Base-by-base conservation (phyloP, 345 rosid genomes). In the Syzygium jambos region DNA sequence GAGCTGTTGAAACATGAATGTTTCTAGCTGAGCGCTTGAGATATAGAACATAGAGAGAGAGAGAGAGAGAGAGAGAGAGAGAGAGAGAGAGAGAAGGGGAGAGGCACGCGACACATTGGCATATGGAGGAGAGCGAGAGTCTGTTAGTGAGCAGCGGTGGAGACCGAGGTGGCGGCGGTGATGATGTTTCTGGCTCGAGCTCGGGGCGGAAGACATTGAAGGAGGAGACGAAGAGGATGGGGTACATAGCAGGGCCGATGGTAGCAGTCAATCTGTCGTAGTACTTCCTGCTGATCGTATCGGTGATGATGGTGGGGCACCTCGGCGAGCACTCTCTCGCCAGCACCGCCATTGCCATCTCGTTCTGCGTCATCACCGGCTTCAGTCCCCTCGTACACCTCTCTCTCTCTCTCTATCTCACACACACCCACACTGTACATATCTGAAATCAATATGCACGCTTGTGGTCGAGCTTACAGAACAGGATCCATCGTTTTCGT, bases 241-340 rank as follows among this genome's bases (percentile, higher is more conserved):
- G 90, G 8, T 85, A 8, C 84, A 85, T 92, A 46, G 93, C 93
- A 53, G 93, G 86, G 6, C 93, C 94, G 2, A 86, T 93, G 93
- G 91, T 93, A 82, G 91, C 91, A 9, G 93, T 93, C 15, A 87
- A 29, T 80, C 73, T 91, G 3, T 92, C 92, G 2, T 93, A 85
- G 85, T 91, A 87, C 86, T 85, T 87, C 15, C 80, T 92, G 34
- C 93, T 92, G 82, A 86, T 93, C 17, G 34, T 90, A 12, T 90
- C 92, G 6, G 59, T 89, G 87, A 93, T 90, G 91, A 92, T 92
- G 93, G 93, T 89, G 10, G 94, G 94, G 54, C 94, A 93, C 29
- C 89, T 91, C 2, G 92, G 93, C 13, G 88, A 93, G 89, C 93
- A 91, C 29, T 73, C 85, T 13, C 94, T 93, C 82, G 90, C 94